phyloP scores from a whole-genome alignment of 257 asterid genomes.

The Primulina tabacum region DNA sequence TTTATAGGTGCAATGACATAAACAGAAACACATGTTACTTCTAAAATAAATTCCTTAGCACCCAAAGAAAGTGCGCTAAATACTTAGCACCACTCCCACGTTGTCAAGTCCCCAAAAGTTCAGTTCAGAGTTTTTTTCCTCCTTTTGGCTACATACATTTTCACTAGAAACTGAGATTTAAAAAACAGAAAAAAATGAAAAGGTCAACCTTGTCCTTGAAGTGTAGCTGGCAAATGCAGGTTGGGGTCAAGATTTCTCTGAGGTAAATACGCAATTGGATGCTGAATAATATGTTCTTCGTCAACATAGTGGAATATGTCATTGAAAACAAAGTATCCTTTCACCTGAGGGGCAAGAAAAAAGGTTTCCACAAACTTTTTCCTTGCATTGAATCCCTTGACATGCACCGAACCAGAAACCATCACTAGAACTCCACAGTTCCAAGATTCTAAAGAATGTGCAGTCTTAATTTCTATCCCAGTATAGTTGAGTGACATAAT shows the following conservation, averaged over 20 bases:
- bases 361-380: constrained; percentile 86
- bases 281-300: constrained; percentile 67
- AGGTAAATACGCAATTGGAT: constrained; percentile 62
- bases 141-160: neutral
- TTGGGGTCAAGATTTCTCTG: constrained; percentile 61
- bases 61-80: neutral
- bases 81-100: constrained; percentile 13
- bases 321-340: constrained; percentile 81
- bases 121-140: neutral
- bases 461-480: constrained; percentile 79
- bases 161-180: neutral
- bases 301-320: constrained; percentile 85
- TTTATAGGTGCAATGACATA: neutral
- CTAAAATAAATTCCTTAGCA: neutral
- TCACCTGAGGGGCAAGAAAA: constrained; percentile 96
- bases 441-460: constrained; percentile 96
- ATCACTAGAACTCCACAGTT: constrained; percentile 86
- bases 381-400: constrained; percentile 57
- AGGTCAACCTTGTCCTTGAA: constrained; percentile 62
- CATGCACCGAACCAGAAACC: constrained; percentile 77
- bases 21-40: neutral
- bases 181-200: constrained; percentile 17
- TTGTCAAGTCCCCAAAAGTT: neutral
- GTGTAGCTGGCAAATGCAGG: constrained; percentile 47
- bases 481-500: constrained; percentile 66